Base-by-base conservation (phyloP, 306 rosid species). In the Vigna hirtella region DNA sequence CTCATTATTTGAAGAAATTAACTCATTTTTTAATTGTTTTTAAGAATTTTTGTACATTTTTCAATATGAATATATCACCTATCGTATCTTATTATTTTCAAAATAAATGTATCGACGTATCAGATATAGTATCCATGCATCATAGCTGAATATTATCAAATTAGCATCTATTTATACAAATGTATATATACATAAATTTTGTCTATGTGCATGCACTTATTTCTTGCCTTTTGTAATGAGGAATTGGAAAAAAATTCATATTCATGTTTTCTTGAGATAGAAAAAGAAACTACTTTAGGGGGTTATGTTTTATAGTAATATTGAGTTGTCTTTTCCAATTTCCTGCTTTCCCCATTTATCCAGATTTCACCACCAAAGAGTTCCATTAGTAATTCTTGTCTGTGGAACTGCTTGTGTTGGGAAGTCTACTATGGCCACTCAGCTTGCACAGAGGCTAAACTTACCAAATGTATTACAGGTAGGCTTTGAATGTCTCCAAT, bases 341-440 rank as follows among this genome's bases (percentile, higher is more conserved):
- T 77, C 11, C 34, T 70, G 56, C 47, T 56, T 70, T 79, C 59
- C 69, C 70, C 78, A 79, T 48, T 62, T 51, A 26, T 83, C 79
- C 86, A 94, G 98, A 74, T 94, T 94, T 89, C 98, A 94, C 84
- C 97, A 94, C 86, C 98, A 92, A 83, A 83, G 97, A 78, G 98
- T 94, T 70, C 97, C 98, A 63, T 78, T 94, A 50, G 97, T 94
- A 73, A 89, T 94, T 81, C 98, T 94, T 85, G 97, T 94, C 10
- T 94, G 98, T 79, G 98, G 98, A 84, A 92, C 97, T 64, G 97
- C 98, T 57, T 92, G 98, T 87, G 97, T 92, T 26, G 98, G 98
- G 78, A 92, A 92, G 90, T 94, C 98, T 56, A 94, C 98, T 81
- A 90, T 94, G 77, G 97, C 98, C 72, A 92, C 97, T 77, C 98